Conservation (phyloP, 805 yeast genomes). For the Myxozyma monticola region DNA sequence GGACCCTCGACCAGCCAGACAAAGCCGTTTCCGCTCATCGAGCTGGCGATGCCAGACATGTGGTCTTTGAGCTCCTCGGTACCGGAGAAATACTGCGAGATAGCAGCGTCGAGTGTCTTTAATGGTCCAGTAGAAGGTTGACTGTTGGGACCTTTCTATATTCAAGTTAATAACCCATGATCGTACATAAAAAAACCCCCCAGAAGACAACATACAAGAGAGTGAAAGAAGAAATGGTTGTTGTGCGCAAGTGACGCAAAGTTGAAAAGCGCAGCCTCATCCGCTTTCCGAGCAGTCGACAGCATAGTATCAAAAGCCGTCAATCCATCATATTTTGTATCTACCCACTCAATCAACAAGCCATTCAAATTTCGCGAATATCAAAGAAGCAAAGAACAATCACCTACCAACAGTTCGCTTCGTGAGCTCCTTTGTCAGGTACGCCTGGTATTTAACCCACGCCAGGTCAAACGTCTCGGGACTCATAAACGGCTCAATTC, state of each 20-base stretch:
- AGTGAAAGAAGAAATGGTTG: conserved; percentile 75
- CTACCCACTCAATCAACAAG: background rate
- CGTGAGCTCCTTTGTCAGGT: conserved; percentile 40
- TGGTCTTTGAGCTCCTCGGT: conserved; percentile 71
- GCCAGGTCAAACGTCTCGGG: conserved; percentile 66
- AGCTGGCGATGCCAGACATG: conserved; percentile 64
- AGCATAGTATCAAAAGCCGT: conserved; percentile 34
- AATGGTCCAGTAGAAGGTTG: conserved; percentile 7
- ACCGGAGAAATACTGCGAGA: conserved; percentile 69
- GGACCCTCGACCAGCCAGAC: conserved; percentile 80
- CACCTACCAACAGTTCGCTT: conserved; percentile 31
- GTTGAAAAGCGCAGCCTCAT: conserved; percentile 72
- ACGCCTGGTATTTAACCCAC: conserved; percentile 80
- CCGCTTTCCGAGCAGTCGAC: conserved; percentile 65
- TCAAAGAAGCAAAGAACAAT: background rate
- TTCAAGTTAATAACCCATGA: background rate
- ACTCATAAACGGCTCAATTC: conserved; percentile 66
- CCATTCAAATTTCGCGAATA: conserved; percentile 31
- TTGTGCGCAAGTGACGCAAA: conserved; percentile 89
- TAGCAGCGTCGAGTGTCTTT: conserved; percentile 41
- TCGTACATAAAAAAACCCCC: background rate
- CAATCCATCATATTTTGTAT: conserved; percentile 24
- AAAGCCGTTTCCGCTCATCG: conserved; percentile 84
- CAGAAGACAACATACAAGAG: conserved; percentile 8
- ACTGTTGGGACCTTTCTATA: conserved; percentile 11